Conservation (phyloP, 768 basidiomycete genomes). For the Coprinellus micaceus region DNA sequence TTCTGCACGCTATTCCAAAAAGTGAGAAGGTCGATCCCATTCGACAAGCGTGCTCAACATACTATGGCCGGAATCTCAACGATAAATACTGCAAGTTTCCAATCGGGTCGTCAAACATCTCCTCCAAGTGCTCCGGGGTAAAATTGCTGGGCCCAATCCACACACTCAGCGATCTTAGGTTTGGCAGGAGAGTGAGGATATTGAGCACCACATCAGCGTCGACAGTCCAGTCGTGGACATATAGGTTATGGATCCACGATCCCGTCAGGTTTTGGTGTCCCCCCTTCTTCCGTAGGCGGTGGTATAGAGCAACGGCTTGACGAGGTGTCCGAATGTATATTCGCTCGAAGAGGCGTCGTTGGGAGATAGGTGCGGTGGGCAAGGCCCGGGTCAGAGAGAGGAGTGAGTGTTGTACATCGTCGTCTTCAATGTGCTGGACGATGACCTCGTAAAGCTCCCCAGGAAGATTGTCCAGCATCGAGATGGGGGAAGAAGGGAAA, state of each 20-base stretch:
- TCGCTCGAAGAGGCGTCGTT: conserved; percentile 53
- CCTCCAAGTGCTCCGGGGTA: conserved; percentile 76
- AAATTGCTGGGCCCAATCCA: conserved; percentile 76
- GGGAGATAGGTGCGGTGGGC: conserved; percentile 56
- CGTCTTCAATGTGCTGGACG: conserved; percentile 45
- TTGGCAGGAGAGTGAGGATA: conserved; percentile 55
- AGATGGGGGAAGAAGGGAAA: conserved; percentile 19
- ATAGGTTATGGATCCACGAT: conserved; percentile 46
- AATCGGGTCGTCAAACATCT: conserved; percentile 51
- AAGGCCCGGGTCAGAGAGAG: conserved; percentile 61
- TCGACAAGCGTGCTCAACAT: conserved; percentile 25
- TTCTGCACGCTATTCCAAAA: conserved; percentile 50
- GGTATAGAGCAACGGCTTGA: conserved; percentile 56
- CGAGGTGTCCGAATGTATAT: conserved; percentile 47
- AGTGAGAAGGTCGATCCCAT: background rate
- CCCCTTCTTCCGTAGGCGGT: conserved; percentile 36
- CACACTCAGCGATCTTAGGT: conserved; percentile 48
- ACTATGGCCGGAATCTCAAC: conserved; percentile 84
- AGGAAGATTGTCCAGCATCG: conserved; percentile 41
- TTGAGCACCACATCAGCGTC: conserved; percentile 76
- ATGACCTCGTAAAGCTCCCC: conserved; percentile 64
- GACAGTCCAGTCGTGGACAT: conserved; percentile 60
- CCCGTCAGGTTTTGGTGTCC: conserved; percentile 9
- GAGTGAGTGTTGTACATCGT: conserved; percentile 47
- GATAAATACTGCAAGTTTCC: conserved; percentile 48